Conservation (phyloP, 345 rosid genomes). For the Euphorbia tirucalli region DNA sequence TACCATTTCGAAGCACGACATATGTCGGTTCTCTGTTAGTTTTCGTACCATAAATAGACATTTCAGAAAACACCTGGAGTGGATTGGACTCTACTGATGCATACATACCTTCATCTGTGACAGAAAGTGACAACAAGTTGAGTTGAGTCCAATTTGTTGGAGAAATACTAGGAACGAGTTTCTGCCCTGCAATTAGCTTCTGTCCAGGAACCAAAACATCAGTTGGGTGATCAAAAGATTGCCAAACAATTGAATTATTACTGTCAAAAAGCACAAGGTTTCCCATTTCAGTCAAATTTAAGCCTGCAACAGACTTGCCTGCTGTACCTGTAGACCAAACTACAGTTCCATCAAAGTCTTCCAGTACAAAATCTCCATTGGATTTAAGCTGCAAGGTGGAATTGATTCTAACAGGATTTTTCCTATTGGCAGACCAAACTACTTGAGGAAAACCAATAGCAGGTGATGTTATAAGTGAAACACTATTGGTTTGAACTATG, state of each 20-base stretch:
- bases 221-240: constrained; percentile 53
- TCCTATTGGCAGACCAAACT: constrained; percentile 27
- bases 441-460: constrained; percentile 17
- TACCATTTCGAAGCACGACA: constrained; percentile 12
- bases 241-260: constrained; percentile 37
- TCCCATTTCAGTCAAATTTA: constrained; percentile 19
- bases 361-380: constrained; percentile 20
- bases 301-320: constrained; percentile 15
- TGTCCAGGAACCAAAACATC: constrained; percentile 46
- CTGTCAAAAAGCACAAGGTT: constrained; percentile 22
- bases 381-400: constrained; percentile 18
- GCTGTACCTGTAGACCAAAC: constrained; percentile 26
- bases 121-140: constrained; percentile 22
- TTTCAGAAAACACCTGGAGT: constrained; percentile 3
- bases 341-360: constrained; percentile 10
- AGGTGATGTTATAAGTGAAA: background rate
- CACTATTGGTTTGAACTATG: constrained; percentile 14
- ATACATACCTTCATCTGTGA: constrained; percentile 14
- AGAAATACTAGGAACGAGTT: constrained; percentile 19
- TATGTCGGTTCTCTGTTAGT: constrained; percentile 10
- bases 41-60: background rate
- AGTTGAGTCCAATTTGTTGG: constrained; percentile 7
- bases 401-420: constrained; percentile 15
- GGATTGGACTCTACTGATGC: constrained; percentile 22
- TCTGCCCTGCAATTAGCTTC: constrained; percentile 16